phyloP scores from a whole-genome alignment of 1,284 basidiomycete genomes.

The Megacollybia platyphylla region DNA sequence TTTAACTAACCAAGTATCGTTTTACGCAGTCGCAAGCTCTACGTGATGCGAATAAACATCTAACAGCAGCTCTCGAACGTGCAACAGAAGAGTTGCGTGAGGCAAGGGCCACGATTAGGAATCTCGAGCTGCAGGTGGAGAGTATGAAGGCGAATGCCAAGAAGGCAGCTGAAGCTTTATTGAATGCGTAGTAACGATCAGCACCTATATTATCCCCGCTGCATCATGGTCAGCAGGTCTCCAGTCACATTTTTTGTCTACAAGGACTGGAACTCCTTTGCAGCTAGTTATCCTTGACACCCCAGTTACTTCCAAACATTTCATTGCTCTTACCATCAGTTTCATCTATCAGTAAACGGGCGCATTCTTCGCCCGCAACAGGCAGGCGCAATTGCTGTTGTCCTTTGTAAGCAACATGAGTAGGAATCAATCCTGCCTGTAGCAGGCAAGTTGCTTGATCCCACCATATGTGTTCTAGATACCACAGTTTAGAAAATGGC shows the following conservation, averaged over 20 bases:
- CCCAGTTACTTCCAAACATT: conserved; percentile 26
- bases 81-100: conserved; percentile 59
- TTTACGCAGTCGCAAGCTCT: conserved; percentile 14
- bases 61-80: conserved; percentile 30
- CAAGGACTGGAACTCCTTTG: not conserved
- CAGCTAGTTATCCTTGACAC: conserved; percentile 7
- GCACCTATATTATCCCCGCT: too few relatives aligned
- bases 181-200: conserved; percentile 16
- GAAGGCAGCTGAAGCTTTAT: conserved; percentile 45
- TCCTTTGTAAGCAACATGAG: conserved; percentile 17
- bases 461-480: conserved; percentile 36
- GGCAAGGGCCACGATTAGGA: conserved; percentile 66
- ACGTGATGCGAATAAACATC: conserved; percentile 16
- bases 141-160: conserved; percentile 58
- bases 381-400: conserved; percentile 22
- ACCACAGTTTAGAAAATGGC: not conserved
- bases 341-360: conserved; percentile 25
- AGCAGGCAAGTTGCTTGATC: conserved; percentile 29
- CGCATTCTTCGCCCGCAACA: conserved; percentile 24
- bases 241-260: too few relatives aligned
- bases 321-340: conserved; percentile 24
- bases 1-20: not conserved
- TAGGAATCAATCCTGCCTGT: conserved; percentile 27
- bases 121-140: conserved; percentile 77
- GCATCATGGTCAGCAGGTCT: too few relatives aligned